These are phyloP conservation scores for Asparagopsis taxiformis DNA, from an alignment of 31 red algal genomes.

Conservation along the genomic window DNA sequence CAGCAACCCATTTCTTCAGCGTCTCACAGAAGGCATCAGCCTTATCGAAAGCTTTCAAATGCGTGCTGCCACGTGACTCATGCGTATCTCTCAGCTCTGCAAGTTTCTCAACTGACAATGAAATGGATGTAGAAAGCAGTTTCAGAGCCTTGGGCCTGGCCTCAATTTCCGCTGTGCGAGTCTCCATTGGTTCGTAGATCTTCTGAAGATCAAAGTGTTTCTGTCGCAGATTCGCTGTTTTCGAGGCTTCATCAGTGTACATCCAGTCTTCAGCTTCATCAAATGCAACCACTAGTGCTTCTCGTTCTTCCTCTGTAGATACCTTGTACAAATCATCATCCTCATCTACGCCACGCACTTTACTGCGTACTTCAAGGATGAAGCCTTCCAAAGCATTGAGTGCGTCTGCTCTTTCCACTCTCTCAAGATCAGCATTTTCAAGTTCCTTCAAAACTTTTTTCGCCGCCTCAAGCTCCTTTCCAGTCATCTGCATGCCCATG, in stretches of 20 bases:
- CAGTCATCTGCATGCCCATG: conserved; percentile 61
- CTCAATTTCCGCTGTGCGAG: conserved; percentile 22
- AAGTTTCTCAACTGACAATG: conserved; percentile 20
- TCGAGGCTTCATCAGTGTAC: conserved; percentile 67
- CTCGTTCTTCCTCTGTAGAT: conserved; percentile 63
- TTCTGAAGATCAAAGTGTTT: conserved; percentile 63
- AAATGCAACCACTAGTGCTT: conserved; percentile 33
- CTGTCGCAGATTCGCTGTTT: conserved; percentile 39
- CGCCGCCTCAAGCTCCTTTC: conserved; percentile 40
- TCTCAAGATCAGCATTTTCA: conserved; percentile 65
- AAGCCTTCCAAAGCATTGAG: conserved; percentile 80
- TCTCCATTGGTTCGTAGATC: conserved; percentile 49
- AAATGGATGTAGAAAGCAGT: conserved; percentile 16
- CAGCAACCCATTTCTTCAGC: conserved; percentile 23
- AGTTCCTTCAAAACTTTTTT: conserved; percentile 59
- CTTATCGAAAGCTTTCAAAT: conserved; percentile 47
- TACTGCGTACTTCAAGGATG: conserved; percentile 60
- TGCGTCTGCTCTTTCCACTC: conserved; percentile 74
- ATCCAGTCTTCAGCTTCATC: conserved; percentile 86
- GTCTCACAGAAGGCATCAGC: conserved; percentile 26
- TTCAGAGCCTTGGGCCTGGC: conserved; percentile 33
- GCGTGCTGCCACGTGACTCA: conserved; percentile 16
- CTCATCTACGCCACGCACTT: conserved; percentile 55
- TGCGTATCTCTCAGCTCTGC: conserved; percentile 25
- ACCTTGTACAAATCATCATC: conserved; percentile 70